Percentiles rank a stretch among this genome's conserved stretches.
Conservation (phyloP, 2,329 filamentous ascomycete species). For the Corinectria fuckeliana region DNA sequence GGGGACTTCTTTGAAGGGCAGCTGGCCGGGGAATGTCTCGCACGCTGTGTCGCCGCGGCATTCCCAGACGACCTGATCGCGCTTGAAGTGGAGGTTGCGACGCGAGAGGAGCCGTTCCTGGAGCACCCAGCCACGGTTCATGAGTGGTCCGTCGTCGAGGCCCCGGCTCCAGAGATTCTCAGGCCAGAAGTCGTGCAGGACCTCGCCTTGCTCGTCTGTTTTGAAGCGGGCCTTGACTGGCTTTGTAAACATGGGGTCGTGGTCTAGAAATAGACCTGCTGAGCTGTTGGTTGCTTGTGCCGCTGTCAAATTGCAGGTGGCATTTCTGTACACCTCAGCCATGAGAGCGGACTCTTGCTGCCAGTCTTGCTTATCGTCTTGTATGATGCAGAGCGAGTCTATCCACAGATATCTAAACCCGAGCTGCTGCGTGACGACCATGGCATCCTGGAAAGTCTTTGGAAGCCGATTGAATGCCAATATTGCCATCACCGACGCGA, state of each 20-base stretch:
- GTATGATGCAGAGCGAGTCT: constrained; percentile 3
- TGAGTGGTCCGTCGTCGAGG: not conserved
- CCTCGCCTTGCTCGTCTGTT: not conserved
- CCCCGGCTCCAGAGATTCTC: not conserved
- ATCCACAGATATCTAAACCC: not conserved
- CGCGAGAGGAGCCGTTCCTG: not conserved
- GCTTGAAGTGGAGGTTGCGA: constrained; percentile 4
- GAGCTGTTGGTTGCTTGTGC: not conserved
- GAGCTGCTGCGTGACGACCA: not conserved
- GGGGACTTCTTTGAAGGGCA: not conserved
- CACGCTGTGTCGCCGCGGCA: not conserved
- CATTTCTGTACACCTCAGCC: constrained; percentile 15
- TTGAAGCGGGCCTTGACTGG: not conserved
- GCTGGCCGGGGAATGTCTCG: not conserved
- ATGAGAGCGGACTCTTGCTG: constrained; percentile 11
- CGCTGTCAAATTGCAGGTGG: not conserved
- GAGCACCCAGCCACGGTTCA: not conserved
- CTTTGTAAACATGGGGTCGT: not conserved
- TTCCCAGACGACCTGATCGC: not conserved
- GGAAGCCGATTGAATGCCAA: not conserved
- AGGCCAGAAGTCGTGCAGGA: not conserved
- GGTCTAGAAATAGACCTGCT: not conserved
- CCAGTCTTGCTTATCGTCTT: constrained; percentile 10
- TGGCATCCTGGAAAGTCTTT: not conserved
- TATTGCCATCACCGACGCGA: not conserved